Evolutionary conservation across 2,329 filamentous ascomycete species (phyloP), one percentile per base, ranked within the genome.

Genomic region (Scytalidium lignicola): DNA sequence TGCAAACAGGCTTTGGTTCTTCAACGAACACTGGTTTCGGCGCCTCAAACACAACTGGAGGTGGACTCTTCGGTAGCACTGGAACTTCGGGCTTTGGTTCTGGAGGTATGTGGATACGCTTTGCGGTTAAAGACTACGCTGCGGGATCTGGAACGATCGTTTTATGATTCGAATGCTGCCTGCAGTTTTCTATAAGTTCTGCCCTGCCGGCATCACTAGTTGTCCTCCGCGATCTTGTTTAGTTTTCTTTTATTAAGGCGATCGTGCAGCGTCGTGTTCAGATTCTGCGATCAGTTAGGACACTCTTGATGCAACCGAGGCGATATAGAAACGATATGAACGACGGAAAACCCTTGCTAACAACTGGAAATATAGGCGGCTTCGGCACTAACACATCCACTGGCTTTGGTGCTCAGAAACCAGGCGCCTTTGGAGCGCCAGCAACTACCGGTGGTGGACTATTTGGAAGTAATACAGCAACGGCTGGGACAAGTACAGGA

Each of bases 361-460:
- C 52, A 46, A 48, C 18, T 22, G 37, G 29, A 48, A 44, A 29
- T 46, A 55, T 48, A 62, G 61, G 60, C 52, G 54, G 47, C 32
- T 82, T 81, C 57, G 77, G 78, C 43, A 66, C 67, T 51, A 65
- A 60, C n/a, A 62, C 56, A 19, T 57, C 52, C 43, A 58, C 50
- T 49, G 62, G 56, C 9, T 65, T 65, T 52, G 63, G 62, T 22
- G 58, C 50, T 32, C 51, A 61, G 46, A 74, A 70, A 37, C 64
- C 70, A 50, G 58, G 64, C 10, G 65, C 59, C 9, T 83, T 82
- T 57, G 78, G 78, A 42, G 59, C 64, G 52, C 61, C 66, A 46
- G 62, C 67, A 46, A 65, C 65, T 21, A 65, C 70, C 22, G 68
- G 72, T 49, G 71, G 72, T 40, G 71, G 75, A 22, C 66, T 85